A percentile compares a stretch with the other conserved stretches of the same genome.
Conservation (phyloP, 495 filamentous ascomycete genomes). For the Neurospora sp. region DNA sequence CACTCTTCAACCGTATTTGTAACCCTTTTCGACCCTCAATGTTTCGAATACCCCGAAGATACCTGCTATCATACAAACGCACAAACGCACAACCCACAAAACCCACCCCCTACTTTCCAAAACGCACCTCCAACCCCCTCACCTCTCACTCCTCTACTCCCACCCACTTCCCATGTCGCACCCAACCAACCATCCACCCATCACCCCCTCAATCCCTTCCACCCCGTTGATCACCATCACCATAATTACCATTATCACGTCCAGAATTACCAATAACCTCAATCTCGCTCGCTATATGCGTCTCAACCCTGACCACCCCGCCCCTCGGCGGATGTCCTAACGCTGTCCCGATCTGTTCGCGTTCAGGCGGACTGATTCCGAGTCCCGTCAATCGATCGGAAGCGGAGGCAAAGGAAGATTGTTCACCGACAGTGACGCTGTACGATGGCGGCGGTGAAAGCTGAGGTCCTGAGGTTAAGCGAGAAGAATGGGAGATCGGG, state of each 20-base stretch:
- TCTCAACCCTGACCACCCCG: conserved; percentile 6
- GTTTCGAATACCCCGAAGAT: background rate
- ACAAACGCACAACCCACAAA: background rate
- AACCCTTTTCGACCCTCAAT: background rate
- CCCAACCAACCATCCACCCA: background rate
- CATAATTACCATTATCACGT: background rate
- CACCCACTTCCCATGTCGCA: background rate
- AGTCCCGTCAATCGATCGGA: background rate
- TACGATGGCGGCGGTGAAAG: background rate
- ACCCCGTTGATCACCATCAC: background rate
- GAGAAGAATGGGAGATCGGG: background rate
- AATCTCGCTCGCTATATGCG: conserved; percentile 1
- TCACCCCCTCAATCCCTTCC: conserved; percentile 1
- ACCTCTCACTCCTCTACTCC: background rate
- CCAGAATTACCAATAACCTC: background rate
- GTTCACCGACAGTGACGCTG: background rate
- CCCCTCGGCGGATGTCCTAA: background rate
- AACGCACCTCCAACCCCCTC: background rate
- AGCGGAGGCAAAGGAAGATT: background rate
- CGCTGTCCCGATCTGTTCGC: background rate
- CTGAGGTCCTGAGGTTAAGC: background rate
- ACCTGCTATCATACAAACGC: background rate
- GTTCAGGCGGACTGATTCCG: background rate
- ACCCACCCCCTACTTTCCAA: background rate
- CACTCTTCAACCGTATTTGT: background rate